Evolutionary conservation across 1,139 yeast genomes (phyloP).

Genomic region (Suhomyces taliae): DNA sequence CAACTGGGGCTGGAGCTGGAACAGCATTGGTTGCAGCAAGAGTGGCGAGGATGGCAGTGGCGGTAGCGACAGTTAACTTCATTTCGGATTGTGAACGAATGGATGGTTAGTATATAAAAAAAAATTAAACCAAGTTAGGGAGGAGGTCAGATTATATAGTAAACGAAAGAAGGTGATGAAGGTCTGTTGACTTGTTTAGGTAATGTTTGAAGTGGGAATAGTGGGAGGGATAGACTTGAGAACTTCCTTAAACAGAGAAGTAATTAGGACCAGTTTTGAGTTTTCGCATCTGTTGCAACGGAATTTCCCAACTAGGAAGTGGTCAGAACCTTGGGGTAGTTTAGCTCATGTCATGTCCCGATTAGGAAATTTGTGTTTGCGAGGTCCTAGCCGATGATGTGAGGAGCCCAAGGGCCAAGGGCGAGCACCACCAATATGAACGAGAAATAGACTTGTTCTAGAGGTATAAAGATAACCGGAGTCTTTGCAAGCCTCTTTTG

Average conservation of each 20-base stretch:
- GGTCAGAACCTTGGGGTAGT: background rate
- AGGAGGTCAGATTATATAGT: slow-evolving; percentile 4
- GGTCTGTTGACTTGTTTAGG: slow-evolving; percentile 2
- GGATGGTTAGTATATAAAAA: slow-evolving; percentile 3
- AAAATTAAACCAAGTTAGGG: background rate
- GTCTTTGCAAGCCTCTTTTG: no score
- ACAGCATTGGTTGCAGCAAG: slow-evolving; percentile 35
- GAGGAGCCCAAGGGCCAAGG: no score
- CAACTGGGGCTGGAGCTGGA: slow-evolving; percentile 20
- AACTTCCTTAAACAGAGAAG: slow-evolving; percentile 13
- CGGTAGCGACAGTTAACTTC: slow-evolving; percentile 33
- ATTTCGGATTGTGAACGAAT: slow-evolving; percentile 17
- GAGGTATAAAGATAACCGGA: no score
- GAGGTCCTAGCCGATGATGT: no score
- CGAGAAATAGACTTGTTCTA: no score
- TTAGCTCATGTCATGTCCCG: slow-evolving; percentile 11
- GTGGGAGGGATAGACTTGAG: background rate
- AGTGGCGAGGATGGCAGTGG: slow-evolving; percentile 36
- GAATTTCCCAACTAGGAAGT: slow-evolving; percentile 8
- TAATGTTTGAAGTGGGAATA: background rate
- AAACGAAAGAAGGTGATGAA: background rate
- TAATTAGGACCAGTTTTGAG: slow-evolving; percentile 5
- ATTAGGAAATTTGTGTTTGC: slow-evolving; percentile 12
- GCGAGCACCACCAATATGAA: no score
- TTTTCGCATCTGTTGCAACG: slow-evolving; percentile 7